These are phyloP conservation scores for Paraphoma sp. DNA, from an alignment of 2,329 filamentous ascomycete genomes.

Conservation along the genomic window DNA sequence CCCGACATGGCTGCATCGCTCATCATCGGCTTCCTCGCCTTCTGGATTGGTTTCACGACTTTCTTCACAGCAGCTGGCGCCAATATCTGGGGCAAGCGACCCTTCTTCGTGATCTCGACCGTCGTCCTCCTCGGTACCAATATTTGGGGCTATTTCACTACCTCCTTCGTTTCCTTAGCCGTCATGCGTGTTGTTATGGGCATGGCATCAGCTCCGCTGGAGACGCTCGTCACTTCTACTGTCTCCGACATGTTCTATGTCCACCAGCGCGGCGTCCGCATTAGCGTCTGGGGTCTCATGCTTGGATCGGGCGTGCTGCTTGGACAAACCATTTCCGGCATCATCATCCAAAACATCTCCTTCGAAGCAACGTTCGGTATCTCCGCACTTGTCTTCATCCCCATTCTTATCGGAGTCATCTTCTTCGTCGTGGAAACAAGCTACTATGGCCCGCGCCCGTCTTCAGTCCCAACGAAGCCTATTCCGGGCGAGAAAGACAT, in stretches of 20 bases:
- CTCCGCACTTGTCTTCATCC: constrained; percentile 52
- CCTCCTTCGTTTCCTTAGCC: constrained; percentile 47
- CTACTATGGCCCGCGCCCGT: constrained; percentile 35
- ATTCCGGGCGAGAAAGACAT: constrained; percentile 31
- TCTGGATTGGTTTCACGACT: constrained; percentile 50
- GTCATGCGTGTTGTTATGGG: constrained; percentile 79
- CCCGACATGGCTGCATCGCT: constrained; percentile 49
- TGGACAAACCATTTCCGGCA: constrained; percentile 54
- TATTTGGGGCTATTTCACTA: constrained; percentile 51
- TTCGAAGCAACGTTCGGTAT: constrained; percentile 54
- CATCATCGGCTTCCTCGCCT: constrained; percentile 46
- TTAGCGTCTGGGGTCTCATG: constrained; percentile 70
- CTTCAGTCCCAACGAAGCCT: constrained; percentile 15
- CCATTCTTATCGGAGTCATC: constrained; percentile 51
- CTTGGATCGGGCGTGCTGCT: constrained; percentile 46
- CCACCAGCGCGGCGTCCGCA: constrained; percentile 81
- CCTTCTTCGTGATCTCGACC: constrained; percentile 48
- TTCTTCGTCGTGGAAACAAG: constrained; percentile 56
- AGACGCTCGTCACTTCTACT: constrained; percentile 85
- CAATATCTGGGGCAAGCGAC: constrained; percentile 47
- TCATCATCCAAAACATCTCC: constrained; percentile 48
- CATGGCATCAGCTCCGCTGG: constrained; percentile 84
- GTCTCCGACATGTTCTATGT: constrained; percentile 93
- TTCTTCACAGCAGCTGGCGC: constrained; percentile 53
- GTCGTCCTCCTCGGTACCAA: constrained; percentile 45